A percentile compares a stretch with the other conserved stretches of the same genome.
Conservation (phyloP, 371 early-diverging fungal species). For the Circinella minor region DNA sequence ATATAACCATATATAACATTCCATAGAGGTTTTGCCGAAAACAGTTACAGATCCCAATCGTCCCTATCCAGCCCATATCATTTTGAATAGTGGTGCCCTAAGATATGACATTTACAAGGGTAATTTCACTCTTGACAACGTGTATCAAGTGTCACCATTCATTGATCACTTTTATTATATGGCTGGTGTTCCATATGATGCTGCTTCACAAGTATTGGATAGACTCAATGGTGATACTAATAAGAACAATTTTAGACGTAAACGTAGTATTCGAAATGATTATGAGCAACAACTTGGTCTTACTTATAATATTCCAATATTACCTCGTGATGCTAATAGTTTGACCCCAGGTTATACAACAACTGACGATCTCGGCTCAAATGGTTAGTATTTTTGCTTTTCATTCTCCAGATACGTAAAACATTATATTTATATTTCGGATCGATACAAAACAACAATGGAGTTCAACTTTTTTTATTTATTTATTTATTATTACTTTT, state of each 20-base stretch:
- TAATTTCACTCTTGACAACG: constrained; percentile 52
- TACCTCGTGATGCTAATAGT: constrained; percentile 27
- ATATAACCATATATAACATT: too few species aligned
- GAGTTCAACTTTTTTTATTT: too few species aligned
- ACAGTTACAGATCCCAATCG: constrained; percentile 34
- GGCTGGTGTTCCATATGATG: constrained; percentile 39
- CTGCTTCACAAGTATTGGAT: constrained; percentile 42
- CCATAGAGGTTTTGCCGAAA: constrained; percentile 47
- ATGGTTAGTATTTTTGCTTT: constrained; percentile 22
- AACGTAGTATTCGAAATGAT: constrained; percentile 1
- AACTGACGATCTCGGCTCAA: constrained; percentile 53
- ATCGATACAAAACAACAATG: too few species aligned
- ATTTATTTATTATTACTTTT: too few species aligned
- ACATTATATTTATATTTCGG: too few species aligned
- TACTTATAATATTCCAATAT: constrained; percentile 26
- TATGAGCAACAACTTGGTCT: constrained; percentile 20
- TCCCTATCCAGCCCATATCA: constrained; percentile 34
- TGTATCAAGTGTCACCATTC: constrained; percentile 58
- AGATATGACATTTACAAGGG: constrained; percentile 31
- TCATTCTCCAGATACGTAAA: neutral
- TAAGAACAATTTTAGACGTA: constrained; percentile 6
- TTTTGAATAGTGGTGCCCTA: constrained; percentile 9
- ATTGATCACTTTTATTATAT: constrained; percentile 46
- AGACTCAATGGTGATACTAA: constrained; percentile 40
- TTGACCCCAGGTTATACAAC: constrained; percentile 65